Base-by-base conservation (phyloP, 2,329 filamentous ascomycete species). In the Calonectria hawksworthii region DNA sequence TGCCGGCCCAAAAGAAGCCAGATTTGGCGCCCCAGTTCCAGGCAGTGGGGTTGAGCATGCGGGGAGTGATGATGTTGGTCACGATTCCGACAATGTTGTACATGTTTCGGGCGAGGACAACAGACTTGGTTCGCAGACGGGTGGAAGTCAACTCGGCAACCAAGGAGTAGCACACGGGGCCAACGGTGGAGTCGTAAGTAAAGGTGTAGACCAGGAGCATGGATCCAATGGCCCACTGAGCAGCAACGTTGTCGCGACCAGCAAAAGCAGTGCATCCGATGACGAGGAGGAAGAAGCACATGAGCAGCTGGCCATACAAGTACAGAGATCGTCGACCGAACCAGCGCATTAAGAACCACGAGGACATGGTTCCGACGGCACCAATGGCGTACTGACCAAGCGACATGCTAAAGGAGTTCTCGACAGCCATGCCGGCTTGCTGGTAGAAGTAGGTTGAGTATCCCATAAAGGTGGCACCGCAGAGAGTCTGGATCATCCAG, bases 121-220 rank as follows among this genome's bases (percentile, higher is more conserved):
- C 85, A 0, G 87, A 87, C 80, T 88, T 87, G 63, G 86, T 87
- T 59, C 87, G 84, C 26, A 89, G 84, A 50, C 87, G 87, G 5
- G 87, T 88, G 0, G 86, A 87, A 0, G 85, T 84, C 4, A 88
- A 75, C 79, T 89, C 88, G 1, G 88, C 91, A 6, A 98, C 95
- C 41, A 98, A 90, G 0, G 95, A 96, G 86, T 97, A 98, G 86
- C 94, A 96, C 32, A 98, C 95, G 47, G 76, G 85, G 0, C 85
- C 85, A 32, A 86, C 83, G 7, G 85, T 86, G 50, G 79, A 80
- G 73, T 86, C 82, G 69, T 86, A 86, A 64, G 86, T 84, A 36
- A 88, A 85, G 26, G 86, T 87, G 81, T 88, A 88, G 74, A 87
- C 81, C 28, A 86, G 77, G 2, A 86, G 83, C 70, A 91, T 82